Conservation (phyloP, 2,329 filamentous ascomycete genomes). For the Fusarium sororula region DNA sequence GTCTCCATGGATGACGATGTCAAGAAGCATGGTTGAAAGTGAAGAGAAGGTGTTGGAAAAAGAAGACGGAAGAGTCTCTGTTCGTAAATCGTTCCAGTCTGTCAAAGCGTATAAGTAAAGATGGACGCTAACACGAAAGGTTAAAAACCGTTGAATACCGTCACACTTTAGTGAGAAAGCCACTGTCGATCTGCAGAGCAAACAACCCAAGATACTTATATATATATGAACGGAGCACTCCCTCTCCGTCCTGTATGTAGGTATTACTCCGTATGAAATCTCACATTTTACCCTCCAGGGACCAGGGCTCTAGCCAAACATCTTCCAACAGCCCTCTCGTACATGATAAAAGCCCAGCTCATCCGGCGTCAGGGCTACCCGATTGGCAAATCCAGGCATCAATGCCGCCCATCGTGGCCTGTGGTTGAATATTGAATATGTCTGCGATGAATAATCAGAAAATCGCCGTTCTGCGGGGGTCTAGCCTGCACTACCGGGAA, state of each 20-base stretch:
- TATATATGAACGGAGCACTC: constrained; percentile 2
- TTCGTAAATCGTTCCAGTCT: not conserved
- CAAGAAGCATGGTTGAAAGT: constrained; percentile 26
- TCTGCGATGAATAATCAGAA: constrained; percentile 45
- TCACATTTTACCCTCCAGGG: not conserved
- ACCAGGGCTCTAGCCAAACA: constrained; percentile 13
- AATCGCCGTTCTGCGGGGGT: constrained; percentile 27
- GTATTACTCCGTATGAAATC: not conserved
- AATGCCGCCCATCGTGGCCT: constrained; percentile 14
- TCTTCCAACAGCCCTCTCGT: not conserved
- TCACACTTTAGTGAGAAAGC: not conserved
- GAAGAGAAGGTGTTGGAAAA: not conserved
- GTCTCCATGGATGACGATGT: constrained; percentile 59
- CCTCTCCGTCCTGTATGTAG: not conserved
- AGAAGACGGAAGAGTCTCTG: not conserved
- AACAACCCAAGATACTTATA: not conserved
- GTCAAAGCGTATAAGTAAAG: not conserved
- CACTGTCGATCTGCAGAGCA: constrained; percentile 2
- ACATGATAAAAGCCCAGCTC: not conserved
- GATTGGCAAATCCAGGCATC: constrained; percentile 4
- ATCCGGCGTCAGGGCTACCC: not conserved
- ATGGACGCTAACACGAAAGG: not conserved
- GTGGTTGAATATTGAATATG: constrained; percentile 41
- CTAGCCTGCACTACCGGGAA: constrained; percentile 6
- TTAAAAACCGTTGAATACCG: not conserved